A percentile compares a stretch with the other conserved stretches of the same genome.
phyloP scores from a whole-genome alignment of 352 stramenopile species.

The Phytophthora multivora region DNA sequence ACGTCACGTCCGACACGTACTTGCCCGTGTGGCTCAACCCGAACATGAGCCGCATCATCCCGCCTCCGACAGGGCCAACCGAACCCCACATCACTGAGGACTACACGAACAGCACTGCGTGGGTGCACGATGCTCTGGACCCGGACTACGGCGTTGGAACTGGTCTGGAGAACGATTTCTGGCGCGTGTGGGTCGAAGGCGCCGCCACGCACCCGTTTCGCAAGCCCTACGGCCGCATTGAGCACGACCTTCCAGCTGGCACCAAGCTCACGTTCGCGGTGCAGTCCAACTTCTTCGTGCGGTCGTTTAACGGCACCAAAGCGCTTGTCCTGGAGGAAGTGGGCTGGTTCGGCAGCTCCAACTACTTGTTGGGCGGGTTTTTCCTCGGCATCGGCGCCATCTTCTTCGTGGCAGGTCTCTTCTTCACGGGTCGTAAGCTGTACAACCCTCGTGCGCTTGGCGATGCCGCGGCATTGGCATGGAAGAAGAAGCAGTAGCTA shows the following conservation, averaged over 20 bases:
- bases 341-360: conserved; percentile 72
- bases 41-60: conserved; percentile 78
- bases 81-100: conserved; percentile 45
- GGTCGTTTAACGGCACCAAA: conserved; percentile 67
- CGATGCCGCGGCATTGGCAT: conserved; percentile 54
- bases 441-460: conserved; percentile 52
- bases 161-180: conserved; percentile 76
- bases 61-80: conserved; percentile 35
- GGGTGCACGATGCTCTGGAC: conserved; percentile 62
- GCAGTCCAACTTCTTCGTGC: conserved; percentile 83
- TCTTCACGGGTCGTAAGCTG: conserved; percentile 57
- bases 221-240: conserved; percentile 72
- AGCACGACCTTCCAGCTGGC: conserved; percentile 48
- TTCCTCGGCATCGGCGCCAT: conserved; percentile 62
- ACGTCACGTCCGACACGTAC: conserved; percentile 35
- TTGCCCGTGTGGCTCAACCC: conserved; percentile 74
- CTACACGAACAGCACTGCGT: conserved; percentile 83
- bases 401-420: conserved; percentile 50
- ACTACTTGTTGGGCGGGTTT: conserved; percentile 54
- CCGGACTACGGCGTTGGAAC: conserved; percentile 43
- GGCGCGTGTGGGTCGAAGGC: conserved; percentile 75
- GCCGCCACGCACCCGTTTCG: conserved; percentile 67
- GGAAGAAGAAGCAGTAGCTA: conserved; percentile 56
- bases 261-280: conserved; percentile 77
- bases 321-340: conserved; percentile 69